Base-by-base conservation (phyloP, 768 basidiomycete species). In the Amyloporia xantha region DNA sequence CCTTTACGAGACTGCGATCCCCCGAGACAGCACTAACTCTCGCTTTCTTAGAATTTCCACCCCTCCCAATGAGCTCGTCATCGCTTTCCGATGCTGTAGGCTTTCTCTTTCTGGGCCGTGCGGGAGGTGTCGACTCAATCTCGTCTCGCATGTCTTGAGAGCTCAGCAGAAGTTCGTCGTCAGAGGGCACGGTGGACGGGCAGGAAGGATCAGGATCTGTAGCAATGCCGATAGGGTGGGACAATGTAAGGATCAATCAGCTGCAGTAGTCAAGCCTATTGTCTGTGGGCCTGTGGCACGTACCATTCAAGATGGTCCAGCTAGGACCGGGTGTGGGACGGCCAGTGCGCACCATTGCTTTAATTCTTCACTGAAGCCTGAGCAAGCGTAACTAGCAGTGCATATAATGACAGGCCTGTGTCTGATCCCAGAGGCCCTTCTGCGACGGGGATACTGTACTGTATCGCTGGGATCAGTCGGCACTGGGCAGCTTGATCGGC, bases 111-210 rank as follows among this genome's bases (percentile, higher is more conserved):
- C 28, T 33, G 17, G 44, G 20, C 30, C 19, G 3, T 4, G 11
- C n/a, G 9, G 44, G 44, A 10, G 44, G 44, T 5, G 44, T 35
- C 2, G 44, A 33, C 5, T 45, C 44, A 30, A 45, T 28, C 30
- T 45, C 44, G 17, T 45, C 44, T n/a, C 30, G 44, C 30, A 45
- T 36, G 33, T 45, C 44, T 20, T 45, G 30, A 19, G 44, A 28
- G 44, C 44, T 45, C n/a, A 35, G 2, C 5, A 3, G 30, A 6
- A 19, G n/a, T 12, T 45, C 44, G 20, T 45, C 41, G 10, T 43
- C 44, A 2, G 44, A 45, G 23, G 44, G n/a, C 19, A 20, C 19
- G n/a, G 30, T 30, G 3, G 44, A 33, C 3, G 44, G 44, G n/a
- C n/a, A 25, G 21, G 42, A 24, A 33, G 30, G 15, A 33, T 33